A percentile compares a stretch with the other conserved stretches of the same genome.
phyloP scores from a whole-genome alignment of 2,329 filamentous ascomycete species.

The Colletotrichum sp. region DNA sequence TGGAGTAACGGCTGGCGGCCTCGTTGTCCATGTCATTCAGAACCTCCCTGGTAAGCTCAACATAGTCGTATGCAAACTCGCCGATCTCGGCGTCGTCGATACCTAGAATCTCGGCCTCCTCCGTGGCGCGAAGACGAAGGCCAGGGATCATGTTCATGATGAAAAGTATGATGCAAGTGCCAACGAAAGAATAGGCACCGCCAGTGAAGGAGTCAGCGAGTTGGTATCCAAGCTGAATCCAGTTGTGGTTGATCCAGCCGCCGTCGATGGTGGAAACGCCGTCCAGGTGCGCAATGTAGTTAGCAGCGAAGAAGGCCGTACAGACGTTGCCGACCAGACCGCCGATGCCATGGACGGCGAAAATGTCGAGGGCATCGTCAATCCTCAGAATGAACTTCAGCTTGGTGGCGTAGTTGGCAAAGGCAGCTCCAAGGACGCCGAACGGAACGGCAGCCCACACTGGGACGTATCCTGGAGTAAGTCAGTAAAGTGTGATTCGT shows the following conservation, averaged over 20 bases:
- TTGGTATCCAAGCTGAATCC: slow-evolving; percentile 84
- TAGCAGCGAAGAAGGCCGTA: slow-evolving; percentile 82
- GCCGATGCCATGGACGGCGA: slow-evolving; percentile 81
- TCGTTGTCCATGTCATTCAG: slow-evolving; percentile 53
- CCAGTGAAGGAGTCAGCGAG: slow-evolving; percentile 81
- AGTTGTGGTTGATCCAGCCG: slow-evolving; percentile 85
- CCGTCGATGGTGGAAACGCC: slow-evolving; percentile 70
- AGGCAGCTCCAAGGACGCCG: slow-evolving; percentile 75
- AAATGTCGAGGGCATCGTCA: slow-evolving; percentile 89
- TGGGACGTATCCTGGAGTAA: slow-evolving; percentile 68
- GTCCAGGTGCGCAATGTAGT: slow-evolving; percentile 85
- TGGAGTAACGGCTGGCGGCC: slow-evolving; percentile 47
- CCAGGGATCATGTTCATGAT: slow-evolving; percentile 80
- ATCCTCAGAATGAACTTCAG: slow-evolving; percentile 83
- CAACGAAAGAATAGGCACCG: slow-evolving; percentile 77
- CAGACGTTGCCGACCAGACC: slow-evolving; percentile 80
- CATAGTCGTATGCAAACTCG: slow-evolving; percentile 95
- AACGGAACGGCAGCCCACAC: slow-evolving; percentile 84
- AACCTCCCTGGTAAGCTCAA: slow-evolving; percentile 74
- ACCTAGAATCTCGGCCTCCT: slow-evolving; percentile 82
- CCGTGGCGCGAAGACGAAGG: slow-evolving; percentile 73
- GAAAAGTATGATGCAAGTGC: slow-evolving; percentile 80
- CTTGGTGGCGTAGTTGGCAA: slow-evolving; percentile 91
- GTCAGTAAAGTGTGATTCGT: neutral
- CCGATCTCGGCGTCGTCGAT: slow-evolving; percentile 92